Base-by-base conservation (phyloP, 495 filamentous ascomycete genomes). In the Trypethelium eluteriae region DNA sequence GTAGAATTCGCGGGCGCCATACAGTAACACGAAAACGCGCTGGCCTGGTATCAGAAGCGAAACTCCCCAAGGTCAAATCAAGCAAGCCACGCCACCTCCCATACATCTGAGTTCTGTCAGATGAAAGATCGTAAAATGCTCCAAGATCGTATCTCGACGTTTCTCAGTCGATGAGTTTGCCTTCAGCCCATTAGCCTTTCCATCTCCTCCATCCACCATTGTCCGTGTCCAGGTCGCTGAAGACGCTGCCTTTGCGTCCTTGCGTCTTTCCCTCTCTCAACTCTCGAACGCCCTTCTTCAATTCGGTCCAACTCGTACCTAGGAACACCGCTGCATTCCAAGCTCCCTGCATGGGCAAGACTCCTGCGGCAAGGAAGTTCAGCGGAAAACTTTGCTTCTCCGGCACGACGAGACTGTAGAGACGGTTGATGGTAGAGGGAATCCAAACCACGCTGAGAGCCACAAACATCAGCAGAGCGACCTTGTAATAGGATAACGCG, bases 311-410 rank as follows among this genome's bases (percentile, higher is more conserved):
- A 3, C 81, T 83, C 2, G 90, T 91, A 25, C 84, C 85, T 12
- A 85, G 74, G 76, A 95, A 96, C 65, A 96, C 91, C 63, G 91
- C 73, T 25, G 85, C 84, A 70, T 95, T 96, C 88, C 90, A 93
- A 71, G 94, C 92, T 2, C 92, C 92, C 72, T 95, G 92, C 0
- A 92, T 79, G 0, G 92, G 92, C 32, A 95, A 81, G 0, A 95
- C 90, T 59, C 92, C 82, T 1, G 88, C 85, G 36, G 87, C 85
- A 57, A 85, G 82, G 65, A 87, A 88, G 69, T 90, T 86, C 36
- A 95, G 82, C 34, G 79, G 77, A 62, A 87, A 84, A 36, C 78
- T 80, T 4, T 82, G 75, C 1, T 80, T 62, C 38, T 84, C 78
- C 0, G 79, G 77, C 70, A 87, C 76, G 5, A 85, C 79, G 18